Conservation (phyloP, 2,329 filamentous ascomycete species). For the Clarireedia homoeocarpa region DNA sequence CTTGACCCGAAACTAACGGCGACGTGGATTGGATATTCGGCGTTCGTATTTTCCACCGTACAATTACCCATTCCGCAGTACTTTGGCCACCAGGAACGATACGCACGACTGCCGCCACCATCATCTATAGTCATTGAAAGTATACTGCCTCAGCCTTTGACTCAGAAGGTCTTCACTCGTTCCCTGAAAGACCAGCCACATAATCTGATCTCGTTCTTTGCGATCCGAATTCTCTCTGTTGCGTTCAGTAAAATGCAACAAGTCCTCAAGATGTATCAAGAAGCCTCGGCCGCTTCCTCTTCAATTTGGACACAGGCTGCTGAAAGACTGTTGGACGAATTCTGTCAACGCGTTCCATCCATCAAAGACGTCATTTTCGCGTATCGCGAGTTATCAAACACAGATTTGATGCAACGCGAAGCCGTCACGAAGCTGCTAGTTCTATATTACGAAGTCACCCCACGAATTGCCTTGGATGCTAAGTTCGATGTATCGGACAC, state of each 20-base stretch:
- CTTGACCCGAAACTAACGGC: slow-evolving; percentile 89
- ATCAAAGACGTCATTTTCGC: slow-evolving; percentile 73
- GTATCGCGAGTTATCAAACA: slow-evolving; percentile 61
- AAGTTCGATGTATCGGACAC: slow-evolving; percentile 82
- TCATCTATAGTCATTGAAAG: slow-evolving; percentile 74
- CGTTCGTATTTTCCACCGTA: slow-evolving; percentile 77
- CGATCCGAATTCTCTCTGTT: slow-evolving; percentile 68
- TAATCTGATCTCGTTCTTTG: slow-evolving; percentile 79
- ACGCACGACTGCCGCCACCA: slow-evolving; percentile 65
- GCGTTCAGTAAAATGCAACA: slow-evolving; percentile 69
- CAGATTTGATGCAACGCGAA: slow-evolving; percentile 69
- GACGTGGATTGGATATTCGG: slow-evolving; percentile 90
- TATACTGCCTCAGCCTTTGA: slow-evolving; percentile 75
- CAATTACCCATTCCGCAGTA: slow-evolving; percentile 63
- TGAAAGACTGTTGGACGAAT: slow-evolving; percentile 61
- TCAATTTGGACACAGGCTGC: slow-evolving; percentile 62
- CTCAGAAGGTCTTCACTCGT: slow-evolving; percentile 67
- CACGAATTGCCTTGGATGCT: slow-evolving; percentile 70
- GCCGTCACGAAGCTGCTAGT: slow-evolving; percentile 69
- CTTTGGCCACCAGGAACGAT: slow-evolving; percentile 60
- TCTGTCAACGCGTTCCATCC: slow-evolving; percentile 69
- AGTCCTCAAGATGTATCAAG: slow-evolving; percentile 35
- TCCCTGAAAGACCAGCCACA: slow-evolving; percentile 67
- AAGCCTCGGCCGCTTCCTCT: slow-evolving; percentile 29
- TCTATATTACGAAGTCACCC: slow-evolving; percentile 78